These are phyloP conservation scores for Rosa chinensis DNA, from an alignment of 306 rosid species.

Conservation along the genomic window DNA sequence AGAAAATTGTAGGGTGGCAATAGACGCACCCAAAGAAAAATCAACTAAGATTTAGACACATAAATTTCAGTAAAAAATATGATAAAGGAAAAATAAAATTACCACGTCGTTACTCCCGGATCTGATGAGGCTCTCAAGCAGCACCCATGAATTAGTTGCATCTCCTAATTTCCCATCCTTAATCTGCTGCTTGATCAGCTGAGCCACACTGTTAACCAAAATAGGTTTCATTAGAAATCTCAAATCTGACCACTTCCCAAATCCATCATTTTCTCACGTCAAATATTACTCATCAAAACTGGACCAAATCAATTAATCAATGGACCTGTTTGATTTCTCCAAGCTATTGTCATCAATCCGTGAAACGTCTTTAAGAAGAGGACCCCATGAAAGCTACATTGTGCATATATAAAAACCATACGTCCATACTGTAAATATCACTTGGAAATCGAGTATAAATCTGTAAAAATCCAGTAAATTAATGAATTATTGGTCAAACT, in stretches of 20 bases:
- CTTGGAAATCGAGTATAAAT: not conserved
- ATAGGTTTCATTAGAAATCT: conserved; percentile 24
- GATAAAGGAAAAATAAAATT: not conserved
- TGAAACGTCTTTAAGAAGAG: conserved; percentile 85
- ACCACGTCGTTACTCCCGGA: conserved; percentile 63
- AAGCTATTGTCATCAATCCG: conserved; percentile 64
- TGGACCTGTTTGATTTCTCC: conserved; percentile 55
- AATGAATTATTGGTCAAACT: not conserved
- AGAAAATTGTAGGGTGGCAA: no score
- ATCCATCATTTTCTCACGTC: not conserved
- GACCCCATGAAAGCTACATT: conserved; percentile 87
- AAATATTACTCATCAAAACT: not conserved
- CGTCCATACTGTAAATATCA: not conserved
- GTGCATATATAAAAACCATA: not conserved
- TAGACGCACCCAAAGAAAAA: no score
- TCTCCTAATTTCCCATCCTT: conserved; percentile 47
- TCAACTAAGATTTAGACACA: no score
- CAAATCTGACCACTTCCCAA: not conserved
- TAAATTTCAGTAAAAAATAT: not conserved
- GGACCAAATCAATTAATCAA: not conserved
- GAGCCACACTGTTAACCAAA: conserved; percentile 55
- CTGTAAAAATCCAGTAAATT: not conserved
- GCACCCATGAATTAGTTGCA: conserved; percentile 62
- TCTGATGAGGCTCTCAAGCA: conserved; percentile 47
- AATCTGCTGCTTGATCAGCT: conserved; percentile 61